phyloP scores from a whole-genome alignment of 345 rosid species.

The Hibiscus trionum region DNA sequence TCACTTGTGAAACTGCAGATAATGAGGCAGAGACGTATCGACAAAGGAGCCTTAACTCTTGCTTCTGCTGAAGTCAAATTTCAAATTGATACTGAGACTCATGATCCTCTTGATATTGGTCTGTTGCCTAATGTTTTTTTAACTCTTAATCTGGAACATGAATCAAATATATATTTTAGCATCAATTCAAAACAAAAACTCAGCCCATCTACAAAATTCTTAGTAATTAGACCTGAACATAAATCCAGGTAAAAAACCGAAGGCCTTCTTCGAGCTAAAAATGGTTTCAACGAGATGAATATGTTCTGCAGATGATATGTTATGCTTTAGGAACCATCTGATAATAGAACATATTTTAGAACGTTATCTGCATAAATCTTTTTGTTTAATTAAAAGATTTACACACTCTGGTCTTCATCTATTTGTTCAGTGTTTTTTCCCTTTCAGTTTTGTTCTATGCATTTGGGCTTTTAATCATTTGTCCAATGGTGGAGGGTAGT shows the following conservation, averaged over 20 bases:
- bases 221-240: neutral
- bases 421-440: neutral
- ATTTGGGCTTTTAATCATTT: neutral
- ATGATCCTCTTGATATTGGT: constrained; percentile 99
- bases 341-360: neutral
- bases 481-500: neutral
- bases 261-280: no score
- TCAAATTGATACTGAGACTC: constrained; percentile 98
- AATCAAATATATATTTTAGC: neutral
- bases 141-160: neutral
- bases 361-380: neutral
- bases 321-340: neutral
- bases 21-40: constrained; percentile 91
- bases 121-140: constrained; percentile 14
- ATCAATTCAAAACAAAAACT: neutral
- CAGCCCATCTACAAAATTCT: neutral
- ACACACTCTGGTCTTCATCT: neutral
- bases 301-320: neutral
- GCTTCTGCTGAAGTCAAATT: constrained; percentile 99
- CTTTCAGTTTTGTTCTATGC: neutral
- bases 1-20: constrained; percentile 44
- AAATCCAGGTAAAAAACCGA: neutral
- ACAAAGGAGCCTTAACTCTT: constrained; percentile 94
- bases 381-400: neutral
- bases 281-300: neutral